A percentile compares a stretch with the other conserved stretches of the same genome.
Evolutionary conservation across 169 alveolate species (phyloP).

Genomic region (Eimeria acervulina): DNA sequence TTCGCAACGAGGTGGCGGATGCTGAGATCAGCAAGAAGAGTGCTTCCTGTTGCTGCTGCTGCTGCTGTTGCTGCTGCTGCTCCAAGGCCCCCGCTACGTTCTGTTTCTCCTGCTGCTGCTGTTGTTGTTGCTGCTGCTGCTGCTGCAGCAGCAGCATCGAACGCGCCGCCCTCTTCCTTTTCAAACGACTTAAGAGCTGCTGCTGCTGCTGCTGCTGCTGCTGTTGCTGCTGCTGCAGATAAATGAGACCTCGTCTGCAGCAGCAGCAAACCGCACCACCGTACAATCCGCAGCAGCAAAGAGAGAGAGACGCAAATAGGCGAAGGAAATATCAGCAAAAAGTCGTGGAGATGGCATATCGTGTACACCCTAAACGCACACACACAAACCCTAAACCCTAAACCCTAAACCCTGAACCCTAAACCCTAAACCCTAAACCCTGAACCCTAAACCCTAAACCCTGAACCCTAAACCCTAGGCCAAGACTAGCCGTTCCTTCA

Average conservation of each 20-base stretch:
- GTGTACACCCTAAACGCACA: conserved; percentile 18
- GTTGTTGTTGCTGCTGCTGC: conserved; percentile 65
- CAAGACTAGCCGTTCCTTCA: too few species aligned
- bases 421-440: conserved; percentile 3
- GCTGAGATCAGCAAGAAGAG: background rate
- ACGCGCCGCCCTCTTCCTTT: background rate
- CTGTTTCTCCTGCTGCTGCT: conserved; percentile 1
- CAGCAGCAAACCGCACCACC: conserved; percentile 74
- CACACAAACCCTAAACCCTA: conserved; percentile 1
- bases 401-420: conserved; percentile 30
- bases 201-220: conserved; percentile 77
- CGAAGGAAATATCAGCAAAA: conserved; percentile 43
- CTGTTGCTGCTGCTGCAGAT: conserved; percentile 35
- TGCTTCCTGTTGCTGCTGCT: background rate
- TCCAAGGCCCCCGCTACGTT: too few species aligned
- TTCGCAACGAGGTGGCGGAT: conserved; percentile 71
- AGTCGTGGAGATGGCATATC: conserved; percentile 59
- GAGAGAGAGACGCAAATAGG: conserved; percentile 62
- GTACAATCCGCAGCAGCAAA: conserved; percentile 52
- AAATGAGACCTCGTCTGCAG: conserved; percentile 59
- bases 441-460: background rate
- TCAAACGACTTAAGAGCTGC: conserved; percentile 59
- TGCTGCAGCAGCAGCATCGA: conserved; percentile 55
- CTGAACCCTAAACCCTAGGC: conserved; percentile 22
- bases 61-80: conserved; percentile 34